These are phyloP conservation scores for Pythium phragmiticola DNA, from an alignment of 352 stramenopile genomes.

Conservation along the genomic window DNA sequence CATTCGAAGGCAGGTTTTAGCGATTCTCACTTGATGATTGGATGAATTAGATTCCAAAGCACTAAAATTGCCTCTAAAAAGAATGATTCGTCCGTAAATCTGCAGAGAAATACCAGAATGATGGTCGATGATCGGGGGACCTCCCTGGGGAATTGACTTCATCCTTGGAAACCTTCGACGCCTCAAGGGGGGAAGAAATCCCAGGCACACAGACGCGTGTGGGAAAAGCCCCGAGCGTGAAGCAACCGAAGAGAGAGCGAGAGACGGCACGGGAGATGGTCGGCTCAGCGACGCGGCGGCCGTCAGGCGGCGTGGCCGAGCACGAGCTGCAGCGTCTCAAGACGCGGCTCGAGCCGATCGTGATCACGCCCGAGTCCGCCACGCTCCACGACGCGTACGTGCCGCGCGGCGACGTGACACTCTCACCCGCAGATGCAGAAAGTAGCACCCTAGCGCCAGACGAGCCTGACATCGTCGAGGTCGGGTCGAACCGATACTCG, in stretches of 20 bases:
- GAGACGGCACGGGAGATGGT: constrained; percentile 1
- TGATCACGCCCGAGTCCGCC: constrained; percentile 51
- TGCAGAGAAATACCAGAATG: constrained; percentile 15
- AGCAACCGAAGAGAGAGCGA: constrained; percentile 1
- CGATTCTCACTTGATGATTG: constrained; percentile 8
- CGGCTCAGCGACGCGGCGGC: constrained; percentile 26
- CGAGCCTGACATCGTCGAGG: constrained; percentile 46
- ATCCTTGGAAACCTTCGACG: constrained; percentile 12
- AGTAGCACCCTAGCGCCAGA: constrained; percentile 30
- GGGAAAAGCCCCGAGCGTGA: background rate
- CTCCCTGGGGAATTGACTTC: constrained; percentile 25
- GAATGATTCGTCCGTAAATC: constrained; percentile 10
- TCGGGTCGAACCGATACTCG: constrained; percentile 65
- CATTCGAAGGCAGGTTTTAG: background rate
- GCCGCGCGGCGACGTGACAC: constrained; percentile 63
- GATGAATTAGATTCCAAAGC: constrained; percentile 1
- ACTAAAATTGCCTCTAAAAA: constrained; percentile 8
- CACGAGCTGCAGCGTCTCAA: constrained; percentile 69
- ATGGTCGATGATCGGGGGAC: constrained; percentile 24
- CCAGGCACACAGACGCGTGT: background rate
- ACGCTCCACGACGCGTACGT: constrained; percentile 65
- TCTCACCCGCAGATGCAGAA: constrained; percentile 53
- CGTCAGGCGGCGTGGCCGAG: constrained; percentile 23
- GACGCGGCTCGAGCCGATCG: constrained; percentile 50
- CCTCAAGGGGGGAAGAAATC: constrained; percentile 10